Evolutionary conservation across 495 filamentous ascomycete genomes (phyloP).

Genomic region (Wilcoxina mikolae): DNA sequence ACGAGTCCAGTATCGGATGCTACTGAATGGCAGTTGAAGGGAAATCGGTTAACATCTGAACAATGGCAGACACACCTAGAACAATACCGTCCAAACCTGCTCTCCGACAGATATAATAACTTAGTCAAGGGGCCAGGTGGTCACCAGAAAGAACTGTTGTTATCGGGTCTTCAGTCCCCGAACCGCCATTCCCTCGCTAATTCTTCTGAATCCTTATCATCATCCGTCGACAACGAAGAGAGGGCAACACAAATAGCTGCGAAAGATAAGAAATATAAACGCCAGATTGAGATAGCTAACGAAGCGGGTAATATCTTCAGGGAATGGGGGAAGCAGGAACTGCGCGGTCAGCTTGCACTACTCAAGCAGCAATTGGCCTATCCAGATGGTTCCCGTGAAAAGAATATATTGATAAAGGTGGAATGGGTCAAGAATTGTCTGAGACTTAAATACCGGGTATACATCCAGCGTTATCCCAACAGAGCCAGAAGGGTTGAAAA

Average conservation of each 20-base stretch:
- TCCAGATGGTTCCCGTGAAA: not conserved
- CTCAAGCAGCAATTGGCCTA: not conserved
- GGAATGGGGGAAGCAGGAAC: not conserved
- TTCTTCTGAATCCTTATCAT: too few relatives aligned
- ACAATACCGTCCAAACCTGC: too few relatives aligned
- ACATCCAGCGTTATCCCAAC: slow-evolving; percentile 13
- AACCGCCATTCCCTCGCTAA: too few relatives aligned
- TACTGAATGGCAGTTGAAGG: too few relatives aligned
- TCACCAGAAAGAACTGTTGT: too few relatives aligned
- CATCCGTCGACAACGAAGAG: not conserved
- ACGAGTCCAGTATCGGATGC: too few relatives aligned
- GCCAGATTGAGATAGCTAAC: not conserved
- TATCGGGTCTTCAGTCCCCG: too few relatives aligned
- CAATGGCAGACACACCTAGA: too few relatives aligned
- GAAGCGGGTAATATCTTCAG: not conserved
- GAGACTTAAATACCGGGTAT: slow-evolving; percentile 11
- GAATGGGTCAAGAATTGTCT: slow-evolving; percentile 14
- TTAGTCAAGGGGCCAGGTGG: too few relatives aligned
- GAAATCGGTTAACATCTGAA: too few relatives aligned
- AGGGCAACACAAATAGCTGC: not conserved
- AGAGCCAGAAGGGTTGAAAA: slow-evolving; percentile 13
- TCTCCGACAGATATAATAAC: too few relatives aligned
- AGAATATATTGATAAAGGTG: not conserved
- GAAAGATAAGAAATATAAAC: not conserved
- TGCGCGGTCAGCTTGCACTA: not conserved